A percentile compares a stretch with the other conserved stretches of the same genome.
These are phyloP conservation scores for Mimosa bimucronata DNA, from an alignment of 306 rosid species.

Conservation along the genomic window DNA sequence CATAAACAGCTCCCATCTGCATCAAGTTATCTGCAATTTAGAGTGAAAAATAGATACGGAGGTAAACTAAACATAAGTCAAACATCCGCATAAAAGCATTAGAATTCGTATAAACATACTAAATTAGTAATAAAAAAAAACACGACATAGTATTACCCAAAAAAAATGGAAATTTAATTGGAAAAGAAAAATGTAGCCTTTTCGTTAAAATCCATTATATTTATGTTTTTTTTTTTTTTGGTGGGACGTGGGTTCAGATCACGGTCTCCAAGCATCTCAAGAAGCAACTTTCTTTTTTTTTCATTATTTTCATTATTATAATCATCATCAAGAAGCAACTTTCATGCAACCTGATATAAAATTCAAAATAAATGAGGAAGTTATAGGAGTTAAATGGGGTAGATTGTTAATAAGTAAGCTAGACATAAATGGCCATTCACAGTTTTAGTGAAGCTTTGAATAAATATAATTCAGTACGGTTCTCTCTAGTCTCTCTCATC, in stretches of 20 bases:
- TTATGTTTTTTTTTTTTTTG: neutral
- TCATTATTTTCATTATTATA: no score
- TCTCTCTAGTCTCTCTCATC: neutral
- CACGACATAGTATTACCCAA: neutral
- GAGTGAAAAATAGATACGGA: conserved; percentile 32
- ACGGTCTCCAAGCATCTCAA: conserved; percentile 15
- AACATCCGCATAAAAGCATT: conserved; percentile 11
- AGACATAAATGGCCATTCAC: neutral
- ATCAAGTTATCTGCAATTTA: conserved; percentile 45
- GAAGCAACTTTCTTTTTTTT: conserved; percentile 6
- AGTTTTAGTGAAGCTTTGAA: neutral
- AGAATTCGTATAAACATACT: neutral
- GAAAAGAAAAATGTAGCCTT: neutral
- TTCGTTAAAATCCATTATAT: neutral
- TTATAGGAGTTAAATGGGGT: neutral
- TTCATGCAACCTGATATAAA: neutral
- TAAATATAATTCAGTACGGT: neutral
- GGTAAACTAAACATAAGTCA: conserved; percentile 18
- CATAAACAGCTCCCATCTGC: conserved; percentile 75
- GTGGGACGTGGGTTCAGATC: neutral
- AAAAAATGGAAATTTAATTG: neutral
- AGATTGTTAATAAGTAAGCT: neutral
- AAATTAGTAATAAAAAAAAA: neutral
- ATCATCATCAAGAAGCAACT: conserved; percentile 14
- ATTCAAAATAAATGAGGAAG: neutral